These are phyloP conservation scores for Massariosphaeria phaeospora DNA, from an alignment of 495 filamentous ascomycete genomes.

Conservation along the genomic window DNA sequence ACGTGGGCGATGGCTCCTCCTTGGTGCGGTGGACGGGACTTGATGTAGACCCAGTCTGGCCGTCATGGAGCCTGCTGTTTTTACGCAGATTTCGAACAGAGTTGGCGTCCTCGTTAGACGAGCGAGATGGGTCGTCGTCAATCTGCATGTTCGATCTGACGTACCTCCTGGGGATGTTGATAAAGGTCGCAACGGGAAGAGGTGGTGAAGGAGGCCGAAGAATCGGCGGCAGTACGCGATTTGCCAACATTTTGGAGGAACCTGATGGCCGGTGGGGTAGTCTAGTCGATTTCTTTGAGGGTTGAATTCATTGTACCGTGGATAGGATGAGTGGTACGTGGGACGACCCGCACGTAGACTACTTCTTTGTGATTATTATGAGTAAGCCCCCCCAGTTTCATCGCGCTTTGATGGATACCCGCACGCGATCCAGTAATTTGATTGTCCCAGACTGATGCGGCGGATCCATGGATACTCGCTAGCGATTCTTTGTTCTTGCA, in stretches of 20 bases:
- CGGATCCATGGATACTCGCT: constrained; percentile 15
- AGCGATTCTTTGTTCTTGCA: constrained; percentile 29
- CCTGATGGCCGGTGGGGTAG: neutral
- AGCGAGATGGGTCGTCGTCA: constrained; percentile 3
- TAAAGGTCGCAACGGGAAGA: constrained; percentile 23
- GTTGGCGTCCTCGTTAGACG: constrained; percentile 8
- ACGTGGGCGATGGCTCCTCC: constrained; percentile 6
- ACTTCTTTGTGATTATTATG: constrained; percentile 31
- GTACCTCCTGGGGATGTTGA: constrained; percentile 22
- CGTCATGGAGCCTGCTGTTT: constrained; percentile 4
- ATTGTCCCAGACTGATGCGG: constrained; percentile 29
- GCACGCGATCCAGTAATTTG: constrained; percentile 23
- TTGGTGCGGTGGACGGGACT: constrained; percentile 8
- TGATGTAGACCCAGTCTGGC: neutral
- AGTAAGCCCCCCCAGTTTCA: neutral
- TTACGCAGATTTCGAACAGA: constrained; percentile 1
- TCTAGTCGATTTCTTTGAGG: constrained; percentile 25
- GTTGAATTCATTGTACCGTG: constrained; percentile 28
- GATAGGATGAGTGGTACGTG: constrained; percentile 14
- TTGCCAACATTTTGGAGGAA: constrained; percentile 28
- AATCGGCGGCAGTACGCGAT: constrained; percentile 28
- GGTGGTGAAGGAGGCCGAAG: constrained; percentile 4
- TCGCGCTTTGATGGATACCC: constrained; percentile 11
- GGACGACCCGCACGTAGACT: constrained; percentile 7
- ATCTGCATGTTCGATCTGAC: constrained; percentile 14